phyloP scores from a whole-genome alignment of 805 yeast species.

The Candida chilensis region DNA sequence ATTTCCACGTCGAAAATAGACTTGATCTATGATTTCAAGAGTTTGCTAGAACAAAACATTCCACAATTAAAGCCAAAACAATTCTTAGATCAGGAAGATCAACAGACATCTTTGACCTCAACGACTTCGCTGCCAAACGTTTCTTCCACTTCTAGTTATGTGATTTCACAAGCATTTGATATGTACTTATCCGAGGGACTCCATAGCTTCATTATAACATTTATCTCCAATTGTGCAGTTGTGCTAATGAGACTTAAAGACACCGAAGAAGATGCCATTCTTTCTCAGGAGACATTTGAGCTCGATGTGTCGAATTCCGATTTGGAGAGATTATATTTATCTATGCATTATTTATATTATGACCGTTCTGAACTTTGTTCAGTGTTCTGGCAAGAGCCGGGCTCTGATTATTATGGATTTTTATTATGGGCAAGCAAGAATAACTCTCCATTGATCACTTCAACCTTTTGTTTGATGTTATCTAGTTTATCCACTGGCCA shows the following conservation, averaged over 20 bases:
- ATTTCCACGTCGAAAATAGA: conserved; percentile 30
- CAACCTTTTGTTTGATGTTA: conserved; percentile 73
- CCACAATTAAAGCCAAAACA: conserved; percentile 49
- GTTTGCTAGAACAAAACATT: conserved; percentile 55
- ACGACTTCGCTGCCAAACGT: not conserved
- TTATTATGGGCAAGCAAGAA: conserved; percentile 82
- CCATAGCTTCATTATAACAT: conserved; percentile 41
- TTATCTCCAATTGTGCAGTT: conserved; percentile 57
- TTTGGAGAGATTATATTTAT: conserved; percentile 76
- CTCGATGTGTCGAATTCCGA: conserved; percentile 70
- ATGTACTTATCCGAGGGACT: too few relatives aligned
- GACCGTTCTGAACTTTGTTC: conserved; percentile 49
- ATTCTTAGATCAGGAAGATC: conserved; percentile 44
- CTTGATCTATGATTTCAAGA: conserved; percentile 55
- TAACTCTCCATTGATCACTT: conserved; percentile 72
- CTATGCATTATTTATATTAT: conserved; percentile 61
- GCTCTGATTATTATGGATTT: conserved; percentile 65
- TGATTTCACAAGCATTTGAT: conserved; percentile 9
- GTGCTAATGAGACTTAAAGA: conserved; percentile 60
- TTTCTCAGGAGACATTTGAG: conserved; percentile 33
- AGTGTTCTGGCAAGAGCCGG: conserved; percentile 46
- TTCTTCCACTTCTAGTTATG: conserved; percentile 7
- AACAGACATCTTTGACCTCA: not conserved
- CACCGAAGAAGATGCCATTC: conserved; percentile 62
- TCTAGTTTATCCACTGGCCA: conserved; percentile 66